Evolutionary conservation across 345 rosid species (phyloP).

Genomic region (Lenwebbia sp.): DNA sequence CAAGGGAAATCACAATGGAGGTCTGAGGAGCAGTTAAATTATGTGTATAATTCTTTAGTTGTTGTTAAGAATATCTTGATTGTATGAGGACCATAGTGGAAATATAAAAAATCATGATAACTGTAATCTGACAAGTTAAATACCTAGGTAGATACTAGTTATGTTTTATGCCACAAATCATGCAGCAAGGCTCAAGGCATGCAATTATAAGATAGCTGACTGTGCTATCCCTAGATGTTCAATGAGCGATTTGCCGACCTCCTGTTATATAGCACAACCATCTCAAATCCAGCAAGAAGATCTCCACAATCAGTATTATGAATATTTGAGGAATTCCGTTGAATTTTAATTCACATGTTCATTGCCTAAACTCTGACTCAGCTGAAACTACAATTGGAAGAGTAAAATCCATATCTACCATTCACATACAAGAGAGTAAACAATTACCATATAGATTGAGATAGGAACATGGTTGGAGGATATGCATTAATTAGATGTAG

Average conservation of each 20-base stretch:
- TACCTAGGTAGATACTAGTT: not conserved
- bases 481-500: not conserved
- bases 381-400: not conserved
- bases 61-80: not conserved
- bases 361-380: not conserved
- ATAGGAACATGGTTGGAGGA: not conserved
- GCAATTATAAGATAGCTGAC: not conserved
- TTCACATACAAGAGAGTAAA: not conserved
- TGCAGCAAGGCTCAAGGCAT: not conserved
- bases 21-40: not conserved
- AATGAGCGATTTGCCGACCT: not conserved
- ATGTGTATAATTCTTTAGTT: not conserved
- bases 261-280: not conserved
- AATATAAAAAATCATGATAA: not conserved
- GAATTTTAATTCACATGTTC: not conserved
- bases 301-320: not conserved
- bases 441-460: not conserved
- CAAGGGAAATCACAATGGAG: not conserved
- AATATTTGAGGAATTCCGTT: not conserved
- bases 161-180: not conserved
- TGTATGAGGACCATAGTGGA: not conserved
- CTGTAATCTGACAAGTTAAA: not conserved
- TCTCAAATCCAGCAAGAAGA: not conserved
- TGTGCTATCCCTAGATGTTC: not conserved
- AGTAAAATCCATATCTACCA: not conserved